Evolutionary conservation across 2,329 filamentous ascomycete genomes (phyloP).

Genomic region (Beauveria rudraprayagi): DNA sequence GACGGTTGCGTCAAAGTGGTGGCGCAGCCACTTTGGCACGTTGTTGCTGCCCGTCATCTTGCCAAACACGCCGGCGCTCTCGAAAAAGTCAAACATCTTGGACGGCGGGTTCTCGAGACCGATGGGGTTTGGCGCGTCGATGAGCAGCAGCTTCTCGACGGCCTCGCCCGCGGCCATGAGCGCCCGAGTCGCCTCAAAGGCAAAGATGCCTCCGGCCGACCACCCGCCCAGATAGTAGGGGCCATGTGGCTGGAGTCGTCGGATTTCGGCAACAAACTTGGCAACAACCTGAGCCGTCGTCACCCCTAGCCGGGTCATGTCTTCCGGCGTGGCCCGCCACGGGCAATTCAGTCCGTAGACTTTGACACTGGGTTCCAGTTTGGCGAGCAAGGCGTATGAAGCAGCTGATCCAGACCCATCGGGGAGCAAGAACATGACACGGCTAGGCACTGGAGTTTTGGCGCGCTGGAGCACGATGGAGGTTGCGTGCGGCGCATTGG

Average conservation of each 20-base stretch:
- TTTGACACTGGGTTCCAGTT: background rate
- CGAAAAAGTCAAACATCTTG: slow-evolving; percentile 62
- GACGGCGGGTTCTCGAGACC: slow-evolving; percentile 59
- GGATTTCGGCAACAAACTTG: background rate
- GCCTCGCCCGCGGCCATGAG: slow-evolving; percentile 48
- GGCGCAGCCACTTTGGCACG: slow-evolving; percentile 56
- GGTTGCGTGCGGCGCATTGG: slow-evolving; percentile 14
- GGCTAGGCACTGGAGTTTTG: background rate
- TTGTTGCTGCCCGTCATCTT: slow-evolving; percentile 44
- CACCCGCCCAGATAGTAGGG: too few relatives aligned
- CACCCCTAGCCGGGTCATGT: slow-evolving; percentile 35
- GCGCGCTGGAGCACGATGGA: slow-evolving; percentile 18
- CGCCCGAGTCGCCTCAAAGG: slow-evolving; percentile 27
- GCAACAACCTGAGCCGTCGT: slow-evolving; percentile 15
- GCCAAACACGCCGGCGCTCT: slow-evolving; percentile 62
- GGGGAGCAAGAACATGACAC: slow-evolving; percentile 20
- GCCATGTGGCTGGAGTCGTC: too few relatives aligned
- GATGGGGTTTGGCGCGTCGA: slow-evolving; percentile 59
- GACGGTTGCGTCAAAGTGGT: slow-evolving; percentile 64
- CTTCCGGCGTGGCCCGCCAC: slow-evolving; percentile 26
- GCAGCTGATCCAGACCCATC: slow-evolving; percentile 24
- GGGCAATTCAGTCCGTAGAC: slow-evolving; percentile 30
- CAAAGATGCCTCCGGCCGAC: too few relatives aligned
- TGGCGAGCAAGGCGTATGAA: slow-evolving; percentile 17
- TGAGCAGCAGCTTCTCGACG: slow-evolving; percentile 54